phyloP scores from a whole-genome alignment of 2,329 filamentous ascomycete genomes.

The Botrytis fragariae region DNA sequence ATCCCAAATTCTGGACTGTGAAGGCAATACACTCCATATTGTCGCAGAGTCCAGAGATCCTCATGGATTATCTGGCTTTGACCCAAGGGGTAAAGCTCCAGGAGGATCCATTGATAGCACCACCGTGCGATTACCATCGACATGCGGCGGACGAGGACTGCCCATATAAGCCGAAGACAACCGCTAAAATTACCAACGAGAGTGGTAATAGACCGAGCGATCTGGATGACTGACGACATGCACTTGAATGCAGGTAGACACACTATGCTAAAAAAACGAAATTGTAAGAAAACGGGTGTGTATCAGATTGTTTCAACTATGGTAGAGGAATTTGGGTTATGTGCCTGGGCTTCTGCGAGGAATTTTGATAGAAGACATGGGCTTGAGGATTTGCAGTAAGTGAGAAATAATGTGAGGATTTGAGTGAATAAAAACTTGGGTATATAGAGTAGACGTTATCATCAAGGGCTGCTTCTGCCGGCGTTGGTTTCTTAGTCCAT shows the following conservation, averaged over 20 bases:
- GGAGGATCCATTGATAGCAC: background rate
- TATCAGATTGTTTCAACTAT: too few relatives aligned
- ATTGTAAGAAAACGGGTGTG: too few relatives aligned
- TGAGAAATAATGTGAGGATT: accelerated
- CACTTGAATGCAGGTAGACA: accelerated
- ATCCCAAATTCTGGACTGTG: background rate
- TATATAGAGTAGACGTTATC: too few relatives aligned
- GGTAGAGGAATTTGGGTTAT: background rate
- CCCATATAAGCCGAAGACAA: background rate
- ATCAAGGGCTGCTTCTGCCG: background rate
- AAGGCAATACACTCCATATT: background rate
- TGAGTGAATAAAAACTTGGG: too few relatives aligned
- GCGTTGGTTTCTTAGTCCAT: background rate
- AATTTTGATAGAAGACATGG: too few relatives aligned
- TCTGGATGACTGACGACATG: background rate
- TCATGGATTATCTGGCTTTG: background rate
- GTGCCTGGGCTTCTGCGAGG: accelerated
- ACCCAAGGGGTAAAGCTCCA: background rate
- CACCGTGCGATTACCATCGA: background rate
- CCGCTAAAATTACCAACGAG: accelerated
- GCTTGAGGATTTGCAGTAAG: background rate
- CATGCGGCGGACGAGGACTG: background rate
- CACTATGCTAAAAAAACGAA: background rate
- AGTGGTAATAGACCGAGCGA: background rate
- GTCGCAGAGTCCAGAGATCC: background rate